Evolutionary conservation across 176 grass and related monocot species (phyloP).

Genomic region (Canna indica): DNA sequence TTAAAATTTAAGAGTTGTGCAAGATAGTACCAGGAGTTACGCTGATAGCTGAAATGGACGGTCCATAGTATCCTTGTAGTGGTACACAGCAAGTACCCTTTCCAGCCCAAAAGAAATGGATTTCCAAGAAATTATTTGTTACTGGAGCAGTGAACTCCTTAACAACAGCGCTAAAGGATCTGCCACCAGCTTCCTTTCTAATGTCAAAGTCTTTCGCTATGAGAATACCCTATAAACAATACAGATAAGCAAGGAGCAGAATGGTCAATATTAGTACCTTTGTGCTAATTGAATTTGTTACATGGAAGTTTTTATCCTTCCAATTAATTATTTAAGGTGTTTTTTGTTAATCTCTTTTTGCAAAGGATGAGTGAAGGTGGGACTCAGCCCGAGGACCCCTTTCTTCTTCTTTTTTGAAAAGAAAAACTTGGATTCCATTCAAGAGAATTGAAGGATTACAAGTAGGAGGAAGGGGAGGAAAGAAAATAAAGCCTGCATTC

Average conservation of each 20-base stretch:
- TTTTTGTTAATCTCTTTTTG: no score
- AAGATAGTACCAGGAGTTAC: slow-evolving; percentile 23
- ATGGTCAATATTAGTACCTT: not conserved
- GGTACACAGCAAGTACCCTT: slow-evolving; percentile 28
- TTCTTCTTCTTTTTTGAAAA: not conserved
- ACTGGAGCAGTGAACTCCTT: slow-evolving; percentile 17
- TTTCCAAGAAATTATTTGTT: slow-evolving; percentile 31
- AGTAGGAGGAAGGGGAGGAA: no score
- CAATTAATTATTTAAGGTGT: not conserved
- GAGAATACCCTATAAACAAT: slow-evolving; percentile 14
- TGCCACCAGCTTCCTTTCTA: slow-evolving; percentile 23
- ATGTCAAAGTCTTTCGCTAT: slow-evolving; percentile 28
- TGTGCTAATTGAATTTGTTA: not conserved
- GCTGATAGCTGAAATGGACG: slow-evolving; percentile 28
- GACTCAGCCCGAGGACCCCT: not conserved
- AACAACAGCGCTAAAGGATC: slow-evolving; percentile 6
- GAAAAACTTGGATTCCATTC: no score
- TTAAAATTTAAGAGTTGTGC: not conserved
- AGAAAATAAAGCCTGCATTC: no score
- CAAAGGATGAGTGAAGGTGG: no score
- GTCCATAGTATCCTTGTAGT: slow-evolving; percentile 16
- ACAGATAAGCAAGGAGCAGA: not conserved
- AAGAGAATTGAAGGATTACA: no score
- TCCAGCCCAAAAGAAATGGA: slow-evolving; percentile 35
- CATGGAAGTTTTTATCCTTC: not conserved